Base-by-base conservation (phyloP, 2,329 filamentous ascomycete genomes). In the Aphanocladium album region DNA sequence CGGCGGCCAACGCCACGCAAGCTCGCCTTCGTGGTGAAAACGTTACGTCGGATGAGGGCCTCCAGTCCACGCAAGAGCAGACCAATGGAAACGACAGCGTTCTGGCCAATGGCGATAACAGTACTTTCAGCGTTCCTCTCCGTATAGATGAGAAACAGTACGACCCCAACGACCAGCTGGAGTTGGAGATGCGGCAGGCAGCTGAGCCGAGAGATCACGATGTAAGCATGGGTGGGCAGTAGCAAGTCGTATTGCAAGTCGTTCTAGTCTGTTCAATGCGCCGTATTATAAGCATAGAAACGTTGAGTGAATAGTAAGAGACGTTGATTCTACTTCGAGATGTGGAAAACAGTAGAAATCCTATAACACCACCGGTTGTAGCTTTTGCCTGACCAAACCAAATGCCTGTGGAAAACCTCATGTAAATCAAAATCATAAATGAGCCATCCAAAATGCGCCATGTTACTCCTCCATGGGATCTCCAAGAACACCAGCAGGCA, bases 401-500 rank as follows among this genome's bases (percentile, higher is more conserved):
- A 37, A 59, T 59, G 57, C 39, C 25, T 35, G 9, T 59, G 16
- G 46, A 46, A 53, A 47, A 14, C 19, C 35, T 51, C 35, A 23
- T 45, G 49, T 37, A 57, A 58, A 35, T 45, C 27, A 47, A 62
- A 51, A 30, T 37, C 45, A 50, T 12, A 50, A 55, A 35, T 54
- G 27, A 54, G 53, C 51, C 37, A 56, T 37, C 49, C 47, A 37
- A 35, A n/a, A 23, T 59, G n/a, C 49, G 57, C 57, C 57, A 37
- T 25, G 11, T 70, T 73, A 88, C 69, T 87, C 83, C 74, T 88
- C 84, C 85, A 88, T 88, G 16, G 74, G 76, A 50, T 78, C 79
- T 39, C 76, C 70, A 39, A 83, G 79, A 35, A 87, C 83, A 30
- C 87, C 89, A 37, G 83, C 81, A 2, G 93, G 93, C 73, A 98